phyloP scores from a whole-genome alignment of 495 filamentous ascomycete species.

The Neurospora sp. region DNA sequence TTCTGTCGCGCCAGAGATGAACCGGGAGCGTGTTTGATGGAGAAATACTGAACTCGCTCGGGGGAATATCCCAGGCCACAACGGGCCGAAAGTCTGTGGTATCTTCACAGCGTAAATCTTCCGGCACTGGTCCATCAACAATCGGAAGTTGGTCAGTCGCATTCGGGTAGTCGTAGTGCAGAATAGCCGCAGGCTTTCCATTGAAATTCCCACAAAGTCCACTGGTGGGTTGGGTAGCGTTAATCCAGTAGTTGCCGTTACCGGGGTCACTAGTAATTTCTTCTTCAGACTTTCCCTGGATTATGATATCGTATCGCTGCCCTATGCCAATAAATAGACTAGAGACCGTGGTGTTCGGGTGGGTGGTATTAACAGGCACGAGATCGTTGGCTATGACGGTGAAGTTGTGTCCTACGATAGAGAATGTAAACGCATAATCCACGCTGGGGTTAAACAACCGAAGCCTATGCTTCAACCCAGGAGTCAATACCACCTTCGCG shows the following conservation, averaged over 20 bases:
- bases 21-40: not conserved
- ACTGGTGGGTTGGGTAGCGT: constrained; percentile 1
- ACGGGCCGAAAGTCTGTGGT: constrained; percentile 3
- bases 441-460: constrained; percentile 45
- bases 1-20: not conserved
- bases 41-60: not conserved
- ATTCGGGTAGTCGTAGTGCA: constrained; percentile 8
- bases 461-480: constrained; percentile 38
- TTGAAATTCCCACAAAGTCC: not conserved
- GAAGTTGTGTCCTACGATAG: constrained; percentile 40
- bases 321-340: constrained; percentile 47
- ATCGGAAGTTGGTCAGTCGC: constrained; percentile 2
- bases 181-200: constrained; percentile 6
- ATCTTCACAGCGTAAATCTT: constrained; percentile 7
- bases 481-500: constrained; percentile 21
- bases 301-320: constrained; percentile 59
- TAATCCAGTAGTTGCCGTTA: constrained; percentile 36
- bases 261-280: constrained; percentile 32
- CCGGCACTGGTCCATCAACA: constrained; percentile 1
- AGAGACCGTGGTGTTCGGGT: constrained; percentile 28
- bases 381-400: constrained; percentile 41
- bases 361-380: constrained; percentile 29
- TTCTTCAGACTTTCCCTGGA: constrained; percentile 22
- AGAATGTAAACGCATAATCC: constrained; percentile 37
- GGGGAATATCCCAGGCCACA: not conserved